phyloP scores from a whole-genome alignment of 441 rosid species.

The Gossypium gossypioides region DNA sequence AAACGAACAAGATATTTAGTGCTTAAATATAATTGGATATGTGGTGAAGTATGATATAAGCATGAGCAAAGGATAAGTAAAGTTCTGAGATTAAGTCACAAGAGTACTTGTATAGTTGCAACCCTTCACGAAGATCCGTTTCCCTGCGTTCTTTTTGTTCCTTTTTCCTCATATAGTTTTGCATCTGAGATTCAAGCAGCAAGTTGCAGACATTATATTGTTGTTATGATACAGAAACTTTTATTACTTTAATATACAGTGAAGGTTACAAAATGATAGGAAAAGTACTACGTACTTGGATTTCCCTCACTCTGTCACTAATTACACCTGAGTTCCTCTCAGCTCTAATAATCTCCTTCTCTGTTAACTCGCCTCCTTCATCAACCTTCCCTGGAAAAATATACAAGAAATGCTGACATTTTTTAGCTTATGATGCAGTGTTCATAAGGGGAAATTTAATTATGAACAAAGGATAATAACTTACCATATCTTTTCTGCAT shows the following conservation, averaged over 20 bases:
- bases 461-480: not conserved
- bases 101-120: constrained; percentile 60
- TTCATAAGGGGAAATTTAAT: not conserved
- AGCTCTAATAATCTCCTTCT: constrained; percentile 82
- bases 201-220: constrained; percentile 9
- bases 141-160: constrained; percentile 64
- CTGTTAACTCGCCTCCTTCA: constrained; percentile 58
- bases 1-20: not conserved
- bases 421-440: not conserved
- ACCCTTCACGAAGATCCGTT: constrained; percentile 74
- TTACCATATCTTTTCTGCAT: constrained; percentile 76
- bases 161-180: constrained; percentile 59
- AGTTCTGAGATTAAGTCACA: not conserved
- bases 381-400: constrained; percentile 53
- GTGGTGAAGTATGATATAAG: not conserved
- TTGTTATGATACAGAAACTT: not conserved
- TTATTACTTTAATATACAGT: not conserved
- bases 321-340: constrained; percentile 86
- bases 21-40: too few relatives aligned
- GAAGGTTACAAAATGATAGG: not conserved
- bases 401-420: not conserved
- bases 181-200: constrained; percentile 43
- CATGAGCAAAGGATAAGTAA: not conserved
- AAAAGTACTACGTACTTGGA: constrained; percentile 45
- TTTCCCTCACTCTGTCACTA: constrained; percentile 72